Evolutionary conservation across 352 stramenopile species (phyloP).

Genomic region (Pythium utonaiense): DNA sequence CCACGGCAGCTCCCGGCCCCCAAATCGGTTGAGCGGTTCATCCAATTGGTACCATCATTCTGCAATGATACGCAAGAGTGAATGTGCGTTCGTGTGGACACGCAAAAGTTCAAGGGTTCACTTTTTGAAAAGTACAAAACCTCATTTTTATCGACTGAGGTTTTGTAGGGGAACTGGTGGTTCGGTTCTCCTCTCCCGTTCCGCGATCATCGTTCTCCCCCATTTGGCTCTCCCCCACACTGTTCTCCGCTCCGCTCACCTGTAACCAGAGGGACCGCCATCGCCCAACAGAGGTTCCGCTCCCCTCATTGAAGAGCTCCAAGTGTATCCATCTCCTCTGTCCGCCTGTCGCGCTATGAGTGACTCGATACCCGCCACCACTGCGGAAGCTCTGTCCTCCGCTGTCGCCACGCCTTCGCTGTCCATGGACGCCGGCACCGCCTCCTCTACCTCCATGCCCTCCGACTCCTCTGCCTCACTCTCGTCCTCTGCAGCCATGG

Average conservation of each 20-base stretch:
- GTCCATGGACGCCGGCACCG: neutral
- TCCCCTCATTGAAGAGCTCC: conserved; percentile 12
- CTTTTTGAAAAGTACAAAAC: neutral
- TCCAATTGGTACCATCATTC: neutral
- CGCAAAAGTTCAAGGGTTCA: neutral
- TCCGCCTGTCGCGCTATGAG: conserved; percentile 8
- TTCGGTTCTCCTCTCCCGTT: too few relatives aligned
- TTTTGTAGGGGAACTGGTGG: neutral
- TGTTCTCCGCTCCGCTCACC: conserved; percentile 4
- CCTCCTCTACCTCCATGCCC: neutral
- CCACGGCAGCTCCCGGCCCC: too few relatives aligned
- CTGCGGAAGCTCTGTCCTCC: neutral
- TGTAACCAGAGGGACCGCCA: conserved; percentile 18
- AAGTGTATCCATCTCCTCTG: conserved; percentile 21
- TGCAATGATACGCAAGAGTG: neutral
- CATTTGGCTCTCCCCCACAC: neutral
- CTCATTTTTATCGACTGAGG: neutral
- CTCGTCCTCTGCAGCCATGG: neutral
- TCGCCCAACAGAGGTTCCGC: conserved; percentile 27
- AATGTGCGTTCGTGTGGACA: neutral
- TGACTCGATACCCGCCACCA: neutral
- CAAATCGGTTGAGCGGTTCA: too few relatives aligned
- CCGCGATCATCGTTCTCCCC: too few relatives aligned
- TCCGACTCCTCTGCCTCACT: neutral
- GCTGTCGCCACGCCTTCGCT: neutral